phyloP scores from a whole-genome alignment of 2,329 filamentous ascomycete genomes.

The Phialemoniopsis sp. region DNA sequence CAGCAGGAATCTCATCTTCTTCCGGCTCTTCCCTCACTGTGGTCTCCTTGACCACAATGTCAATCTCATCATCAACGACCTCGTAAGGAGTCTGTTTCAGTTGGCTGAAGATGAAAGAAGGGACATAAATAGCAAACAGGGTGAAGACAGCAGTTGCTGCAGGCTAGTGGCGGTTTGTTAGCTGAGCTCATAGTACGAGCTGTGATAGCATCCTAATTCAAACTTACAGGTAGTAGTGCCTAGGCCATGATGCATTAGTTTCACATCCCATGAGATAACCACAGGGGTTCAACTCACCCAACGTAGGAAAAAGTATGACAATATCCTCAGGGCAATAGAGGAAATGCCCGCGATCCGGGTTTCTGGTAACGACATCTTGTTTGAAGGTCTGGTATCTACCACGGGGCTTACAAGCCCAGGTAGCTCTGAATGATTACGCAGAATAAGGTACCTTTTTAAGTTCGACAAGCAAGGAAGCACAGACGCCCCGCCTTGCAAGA shows the following conservation, averaged over 20 bases:
- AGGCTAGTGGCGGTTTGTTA: constrained; percentile 9
- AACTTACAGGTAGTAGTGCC: constrained; percentile 30
- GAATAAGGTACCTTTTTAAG: too few species aligned
- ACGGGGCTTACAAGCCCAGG: too few species aligned
- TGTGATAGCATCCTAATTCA: background rate
- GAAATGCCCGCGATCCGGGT: constrained; percentile 27
- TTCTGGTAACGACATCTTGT: too few species aligned
- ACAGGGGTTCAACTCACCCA: constrained; percentile 41
- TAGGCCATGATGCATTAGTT: constrained; percentile 1
- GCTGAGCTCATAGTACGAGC: background rate
- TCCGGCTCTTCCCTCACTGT: constrained; percentile 16
- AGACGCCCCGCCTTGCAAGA: too few species aligned
- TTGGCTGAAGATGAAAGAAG: constrained; percentile 58
- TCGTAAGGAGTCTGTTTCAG: constrained; percentile 52
- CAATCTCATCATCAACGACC: constrained; percentile 57
- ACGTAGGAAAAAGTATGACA: constrained; percentile 55
- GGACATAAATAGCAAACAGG: constrained; percentile 61
- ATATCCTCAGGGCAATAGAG: constrained; percentile 45
- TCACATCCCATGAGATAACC: constrained; percentile 6
- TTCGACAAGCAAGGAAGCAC: too few species aligned
- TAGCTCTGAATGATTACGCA: too few species aligned
- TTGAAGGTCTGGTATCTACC: too few species aligned
- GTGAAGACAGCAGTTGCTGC: constrained; percentile 43
- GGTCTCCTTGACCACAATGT: constrained; percentile 48
- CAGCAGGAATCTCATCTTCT: constrained; percentile 26